Percentiles rank a stretch among this genome's conserved stretches.
phyloP scores from a whole-genome alignment of 768 basidiomycete genomes.

The Boletellus emodensis region DNA sequence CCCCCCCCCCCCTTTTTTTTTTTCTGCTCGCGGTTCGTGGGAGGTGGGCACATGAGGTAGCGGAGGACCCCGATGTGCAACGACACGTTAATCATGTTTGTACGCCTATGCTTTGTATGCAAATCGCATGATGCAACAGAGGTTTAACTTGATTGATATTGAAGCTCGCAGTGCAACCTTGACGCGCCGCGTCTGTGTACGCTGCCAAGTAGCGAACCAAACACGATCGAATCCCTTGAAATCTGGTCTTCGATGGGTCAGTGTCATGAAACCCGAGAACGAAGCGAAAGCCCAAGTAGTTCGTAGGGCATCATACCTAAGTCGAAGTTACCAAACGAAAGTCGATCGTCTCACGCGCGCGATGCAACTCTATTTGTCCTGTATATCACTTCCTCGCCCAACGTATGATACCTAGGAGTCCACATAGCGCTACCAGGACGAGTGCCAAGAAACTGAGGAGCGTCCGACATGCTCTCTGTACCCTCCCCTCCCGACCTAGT shows the following conservation, averaged over 20 bases:
- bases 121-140: constrained; percentile 13
- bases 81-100: constrained; percentile 14
- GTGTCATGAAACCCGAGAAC: too few relatives aligned
- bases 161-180: background rate
- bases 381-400: constrained; percentile 15
- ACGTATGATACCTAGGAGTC: constrained; percentile 15
- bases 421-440: constrained; percentile 19
- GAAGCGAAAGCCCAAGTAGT: too few relatives aligned
- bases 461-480: constrained; percentile 13
- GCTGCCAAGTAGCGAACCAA: too few relatives aligned
- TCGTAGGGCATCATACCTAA: too few relatives aligned
- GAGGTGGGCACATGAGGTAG: background rate
- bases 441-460: constrained; percentile 20
- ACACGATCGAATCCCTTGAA: too few relatives aligned
- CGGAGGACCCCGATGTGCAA: constrained; percentile 3
- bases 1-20: too few relatives aligned
- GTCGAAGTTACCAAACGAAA: too few relatives aligned
- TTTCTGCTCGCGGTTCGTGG: background rate
- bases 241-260: too few relatives aligned
- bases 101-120: constrained; percentile 22
- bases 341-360: too few relatives aligned
- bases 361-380: too few relatives aligned
- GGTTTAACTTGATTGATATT: background rate
- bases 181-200: too few relatives aligned
- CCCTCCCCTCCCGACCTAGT: constrained; percentile 3